Evolutionary conservation across 2,329 filamentous ascomycete species (phyloP).

Genomic region (Pseudocercospora musae): DNA sequence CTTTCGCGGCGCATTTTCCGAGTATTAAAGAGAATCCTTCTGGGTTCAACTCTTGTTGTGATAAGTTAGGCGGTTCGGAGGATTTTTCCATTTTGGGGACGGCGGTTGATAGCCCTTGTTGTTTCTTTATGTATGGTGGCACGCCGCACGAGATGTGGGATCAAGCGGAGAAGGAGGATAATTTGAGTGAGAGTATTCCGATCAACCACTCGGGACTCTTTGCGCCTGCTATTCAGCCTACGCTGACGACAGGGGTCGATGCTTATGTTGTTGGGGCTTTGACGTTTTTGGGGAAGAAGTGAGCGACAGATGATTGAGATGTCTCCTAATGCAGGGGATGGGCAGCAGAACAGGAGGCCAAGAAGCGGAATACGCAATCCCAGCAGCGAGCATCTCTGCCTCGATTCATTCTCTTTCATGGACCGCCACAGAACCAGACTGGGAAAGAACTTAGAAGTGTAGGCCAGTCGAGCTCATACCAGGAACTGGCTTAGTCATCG

Average conservation of each 20-base stretch:
- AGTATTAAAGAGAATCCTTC: conserved; percentile 20
- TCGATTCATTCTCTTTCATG: too few species aligned
- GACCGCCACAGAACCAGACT: too few species aligned
- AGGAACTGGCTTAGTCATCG: neutral
- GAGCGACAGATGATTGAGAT: neutral
- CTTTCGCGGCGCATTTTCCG: conserved; percentile 48
- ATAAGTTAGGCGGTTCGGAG: conserved; percentile 51
- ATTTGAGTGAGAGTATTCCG: conserved; percentile 49
- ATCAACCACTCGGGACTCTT: conserved; percentile 60
- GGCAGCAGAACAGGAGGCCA: too few species aligned
- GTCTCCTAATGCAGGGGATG: too few species aligned
- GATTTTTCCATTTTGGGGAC: conserved; percentile 59
- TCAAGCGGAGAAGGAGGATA: conserved; percentile 45
- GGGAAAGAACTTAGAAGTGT: too few species aligned
- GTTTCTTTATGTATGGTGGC: conserved; percentile 58
- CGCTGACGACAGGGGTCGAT: conserved; percentile 50
- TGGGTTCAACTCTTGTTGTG: conserved; percentile 39
- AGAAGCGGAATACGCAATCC: neutral
- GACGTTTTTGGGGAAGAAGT: conserved; percentile 33
- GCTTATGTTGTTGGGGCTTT: conserved; percentile 37
- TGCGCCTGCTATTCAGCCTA: conserved; percentile 58
- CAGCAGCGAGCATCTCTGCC: too few species aligned
- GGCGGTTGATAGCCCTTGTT: conserved; percentile 47
- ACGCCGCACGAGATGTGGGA: conserved; percentile 52
- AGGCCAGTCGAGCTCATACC: too few species aligned